Evolutionary conservation across 2,329 filamentous ascomycete species (phyloP), one percentile per base, ranked within the genome.

Genomic region (Diaporthe sp.): DNA sequence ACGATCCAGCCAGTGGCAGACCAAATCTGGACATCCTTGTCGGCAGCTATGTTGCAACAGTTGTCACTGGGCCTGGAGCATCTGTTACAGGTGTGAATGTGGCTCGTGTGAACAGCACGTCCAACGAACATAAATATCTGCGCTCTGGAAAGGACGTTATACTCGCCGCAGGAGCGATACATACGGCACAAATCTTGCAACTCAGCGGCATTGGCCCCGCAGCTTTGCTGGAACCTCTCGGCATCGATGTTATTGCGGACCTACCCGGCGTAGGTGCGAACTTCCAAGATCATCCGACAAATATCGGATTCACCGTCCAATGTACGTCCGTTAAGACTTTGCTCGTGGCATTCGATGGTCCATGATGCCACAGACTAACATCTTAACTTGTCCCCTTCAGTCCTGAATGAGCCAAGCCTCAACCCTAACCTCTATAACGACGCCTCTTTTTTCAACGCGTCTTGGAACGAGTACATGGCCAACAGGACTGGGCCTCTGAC

Each of bases 221-320:
- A 10, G 80, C 83, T 39, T 79, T 89, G 17, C 85, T 91, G 3
- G 77, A 83, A 22, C 80, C 82, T 22, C 83, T 84, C 7, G 85
- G 84, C 1, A 85, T 89, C 34, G 80, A 84, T 10, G 80, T 82
- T 3, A 74, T 85, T 6, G 81, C 87, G 49, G 83, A 88, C 65
- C 81, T 88, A 22, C 84, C 86, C 5, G 85, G 86, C 1, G 87
- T 89, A 2, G 88, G 88, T 8, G 82, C 86, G 69, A 87, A 88
- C 75, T 86, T 88, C 73, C 87, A 88, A 76, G 87, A 89, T 76
- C 87, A 89, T 70, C 80, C 82, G 7, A 84, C 61, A n/a, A 67
- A 80, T 77, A 77, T 82, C 9, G 77, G 80, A 22, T 79, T 79
- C 37, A 75, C 73, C 22, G 77, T 82, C 65, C 46, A 70, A 22